Conservation (phyloP, 148 eudicot species). For the Vaccinium macrocarpon region DNA sequence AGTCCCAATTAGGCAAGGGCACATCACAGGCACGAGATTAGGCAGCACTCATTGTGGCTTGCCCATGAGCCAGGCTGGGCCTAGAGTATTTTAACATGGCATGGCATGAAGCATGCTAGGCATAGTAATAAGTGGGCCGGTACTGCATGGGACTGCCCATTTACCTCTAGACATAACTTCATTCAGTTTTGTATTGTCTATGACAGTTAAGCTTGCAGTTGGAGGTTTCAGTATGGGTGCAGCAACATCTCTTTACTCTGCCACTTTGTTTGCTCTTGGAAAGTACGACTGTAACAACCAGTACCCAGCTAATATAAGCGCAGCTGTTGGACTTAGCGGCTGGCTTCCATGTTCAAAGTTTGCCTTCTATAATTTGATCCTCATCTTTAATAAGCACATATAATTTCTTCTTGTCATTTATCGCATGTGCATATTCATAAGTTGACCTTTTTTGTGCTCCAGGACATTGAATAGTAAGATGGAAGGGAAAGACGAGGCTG, state of each 20-base stretch:
- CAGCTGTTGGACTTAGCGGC: conserved; percentile 90
- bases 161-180: neutral
- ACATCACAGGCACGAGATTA: neutral
- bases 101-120: neutral
- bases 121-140: neutral
- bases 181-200: conserved; percentile 3
- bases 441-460: conserved; percentile 9
- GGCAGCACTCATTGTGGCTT: neutral
- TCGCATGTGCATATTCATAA: conserved; percentile 4
- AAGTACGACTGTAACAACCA: conserved; percentile 62
- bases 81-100: neutral
- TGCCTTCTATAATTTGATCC: conserved; percentile 23
- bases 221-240: conserved; percentile 99
- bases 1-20: neutral
- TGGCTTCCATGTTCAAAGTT: conserved; percentile 95
- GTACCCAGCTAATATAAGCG: conserved; percentile 57
- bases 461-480: conserved; percentile 57
- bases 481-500: conserved; percentile 51
- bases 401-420: neutral
- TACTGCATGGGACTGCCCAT: neutral
- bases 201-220: conserved; percentile 80
- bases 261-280: conserved; percentile 57
- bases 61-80: neutral
- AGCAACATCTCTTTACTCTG: conserved; percentile 79
- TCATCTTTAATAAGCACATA: neutral